A percentile compares a stretch with the other conserved stretches of the same genome.
phyloP scores from a whole-genome alignment of 768 basidiomycete genomes.

The Psilocybe subaeruginosa region DNA sequence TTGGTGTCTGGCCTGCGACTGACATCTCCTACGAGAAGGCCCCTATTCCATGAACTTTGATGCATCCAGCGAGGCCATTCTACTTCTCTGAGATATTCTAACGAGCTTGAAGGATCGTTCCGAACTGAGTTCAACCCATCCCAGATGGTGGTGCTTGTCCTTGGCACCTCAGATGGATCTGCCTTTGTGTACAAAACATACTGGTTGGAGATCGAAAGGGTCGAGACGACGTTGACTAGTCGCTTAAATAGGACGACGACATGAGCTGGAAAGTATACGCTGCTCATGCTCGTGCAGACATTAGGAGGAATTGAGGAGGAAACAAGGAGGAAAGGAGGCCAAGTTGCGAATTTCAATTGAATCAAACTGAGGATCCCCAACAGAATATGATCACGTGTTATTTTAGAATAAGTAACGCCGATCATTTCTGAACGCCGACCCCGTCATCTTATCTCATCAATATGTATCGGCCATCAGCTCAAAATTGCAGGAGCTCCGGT shows the following conservation, averaged over 20 bases:
- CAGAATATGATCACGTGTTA: constrained; percentile 1
- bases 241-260: constrained; percentile 65
- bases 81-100: not conserved
- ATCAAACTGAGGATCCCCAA: not conserved
- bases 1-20: not conserved
- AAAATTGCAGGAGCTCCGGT: no score
- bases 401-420: not conserved
- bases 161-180: constrained; percentile 4
- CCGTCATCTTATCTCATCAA: no score
- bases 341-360: not conserved
- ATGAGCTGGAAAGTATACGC: constrained; percentile 56
- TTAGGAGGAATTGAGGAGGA: constrained; percentile 12
- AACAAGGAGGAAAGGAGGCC: not conserved
- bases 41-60: constrained; percentile 26
- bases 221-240: constrained; percentile 68
- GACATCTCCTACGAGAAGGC: constrained; percentile 2
- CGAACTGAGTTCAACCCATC: constrained; percentile 4
- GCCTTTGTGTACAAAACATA: constrained; percentile 37
- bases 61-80: constrained; percentile 32
- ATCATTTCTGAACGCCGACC: no score
- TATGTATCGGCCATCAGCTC: no score
- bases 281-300: constrained; percentile 35
- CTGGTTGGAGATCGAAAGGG: constrained; percentile 71
- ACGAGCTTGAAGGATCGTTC: constrained; percentile 5
- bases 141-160: not conserved